Conservation (phyloP, 2,329 filamentous ascomycete genomes). For the Colletotrichum siamense region DNA sequence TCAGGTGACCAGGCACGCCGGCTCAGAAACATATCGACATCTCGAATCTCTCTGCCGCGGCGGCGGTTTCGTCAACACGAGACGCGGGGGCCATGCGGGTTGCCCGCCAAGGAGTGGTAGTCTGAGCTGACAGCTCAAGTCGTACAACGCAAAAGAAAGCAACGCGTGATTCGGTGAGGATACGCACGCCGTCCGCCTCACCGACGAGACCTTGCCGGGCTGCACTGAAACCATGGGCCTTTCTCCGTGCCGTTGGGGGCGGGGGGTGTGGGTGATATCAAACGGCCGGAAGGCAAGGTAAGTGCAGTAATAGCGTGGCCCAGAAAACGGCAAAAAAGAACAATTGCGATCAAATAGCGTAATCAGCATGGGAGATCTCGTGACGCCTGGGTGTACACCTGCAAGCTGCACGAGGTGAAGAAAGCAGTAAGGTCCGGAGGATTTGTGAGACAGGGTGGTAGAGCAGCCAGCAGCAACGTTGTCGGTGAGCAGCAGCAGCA, state of each 20-base stretch:
- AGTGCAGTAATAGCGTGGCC: neutral
- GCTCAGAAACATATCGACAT: neutral
- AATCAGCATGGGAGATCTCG: neutral
- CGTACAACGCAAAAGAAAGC: constrained; percentile 1
- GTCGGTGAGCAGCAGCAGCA: neutral
- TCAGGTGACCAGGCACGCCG: neutral
- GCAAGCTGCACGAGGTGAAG: constrained; percentile 17
- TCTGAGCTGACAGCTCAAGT: constrained; percentile 17
- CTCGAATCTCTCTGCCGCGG: neutral
- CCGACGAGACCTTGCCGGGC: neutral
- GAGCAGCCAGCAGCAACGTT: neutral
- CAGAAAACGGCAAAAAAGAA: neutral
- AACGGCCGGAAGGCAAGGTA: neutral
- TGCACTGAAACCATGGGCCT: neutral
- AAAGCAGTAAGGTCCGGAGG: constrained; percentile 20
- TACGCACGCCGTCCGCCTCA: constrained; percentile 9
- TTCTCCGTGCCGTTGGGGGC: neutral
- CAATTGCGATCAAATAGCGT: neutral
- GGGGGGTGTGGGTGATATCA: neutral
- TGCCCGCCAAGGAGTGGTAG: neutral
- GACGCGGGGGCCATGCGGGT: constrained; percentile 15
- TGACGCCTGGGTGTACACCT: constrained; percentile 1
- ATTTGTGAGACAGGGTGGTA: constrained; percentile 6
- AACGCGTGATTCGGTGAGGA: constrained; percentile 17
- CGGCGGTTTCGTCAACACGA: constrained; percentile 10